A percentile compares a stretch with the other conserved stretches of the same genome.
Evolutionary conservation across 2,329 filamentous ascomycete species (phyloP).

Genomic region (Fusarium tjaetaba): DNA sequence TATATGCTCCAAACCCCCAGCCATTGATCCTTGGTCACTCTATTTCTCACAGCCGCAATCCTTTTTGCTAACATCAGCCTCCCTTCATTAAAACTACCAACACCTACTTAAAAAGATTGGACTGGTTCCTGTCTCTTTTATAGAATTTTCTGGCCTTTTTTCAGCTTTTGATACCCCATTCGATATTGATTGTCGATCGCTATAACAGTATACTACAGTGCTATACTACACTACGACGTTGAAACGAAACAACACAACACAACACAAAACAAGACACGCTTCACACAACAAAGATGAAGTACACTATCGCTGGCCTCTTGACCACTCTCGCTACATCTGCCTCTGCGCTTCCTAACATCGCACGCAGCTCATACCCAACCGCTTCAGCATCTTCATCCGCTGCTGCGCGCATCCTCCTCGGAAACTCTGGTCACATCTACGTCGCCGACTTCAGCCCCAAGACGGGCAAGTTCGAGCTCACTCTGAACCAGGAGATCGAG

Average conservation of each 20-base stretch:
- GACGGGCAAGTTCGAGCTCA: constrained; percentile 52
- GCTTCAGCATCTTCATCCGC: constrained; percentile 11
- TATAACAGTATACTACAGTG: background rate
- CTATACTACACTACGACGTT: background rate
- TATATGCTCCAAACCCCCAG: constrained; percentile 8
- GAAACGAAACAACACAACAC: constrained; percentile 12
- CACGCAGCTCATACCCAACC: constrained; percentile 17
- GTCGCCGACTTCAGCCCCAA: constrained; percentile 52
- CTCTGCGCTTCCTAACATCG: constrained; percentile 29
- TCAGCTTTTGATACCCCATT: constrained; percentile 16
- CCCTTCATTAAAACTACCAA: constrained; percentile 10
- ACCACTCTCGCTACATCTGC: constrained; percentile 30
- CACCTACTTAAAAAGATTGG: constrained; percentile 12
- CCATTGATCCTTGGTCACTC: constrained; percentile 1
- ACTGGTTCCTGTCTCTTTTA: constrained; percentile 23
- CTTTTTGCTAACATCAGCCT: constrained; percentile 16
- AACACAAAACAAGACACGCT: background rate
- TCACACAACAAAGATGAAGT: constrained; percentile 33
- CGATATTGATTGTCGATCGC: constrained; percentile 22
- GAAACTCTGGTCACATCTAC: constrained; percentile 53
- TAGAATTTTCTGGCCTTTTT: background rate
- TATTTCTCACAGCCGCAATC: constrained; percentile 24
- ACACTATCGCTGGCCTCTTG: constrained; percentile 32
- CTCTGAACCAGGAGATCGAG: constrained; percentile 46
- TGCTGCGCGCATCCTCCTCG: constrained; percentile 51